Evolutionary conservation across 2,329 filamentous ascomycete species (phyloP).

Genomic region (Thielaviopsis musarum): DNA sequence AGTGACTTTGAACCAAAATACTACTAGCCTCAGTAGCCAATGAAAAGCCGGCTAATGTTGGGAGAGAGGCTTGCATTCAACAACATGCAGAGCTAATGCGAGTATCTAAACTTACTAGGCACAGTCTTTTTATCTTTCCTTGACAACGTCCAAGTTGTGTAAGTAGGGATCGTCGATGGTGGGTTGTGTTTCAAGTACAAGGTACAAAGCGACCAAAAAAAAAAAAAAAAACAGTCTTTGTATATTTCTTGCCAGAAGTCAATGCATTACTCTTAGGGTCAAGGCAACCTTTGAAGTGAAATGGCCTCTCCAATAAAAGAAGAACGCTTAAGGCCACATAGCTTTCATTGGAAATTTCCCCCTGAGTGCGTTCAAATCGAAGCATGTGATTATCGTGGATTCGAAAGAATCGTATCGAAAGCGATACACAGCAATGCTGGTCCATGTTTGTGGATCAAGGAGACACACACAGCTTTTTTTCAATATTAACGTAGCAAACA

Average conservation of each 20-base stretch:
- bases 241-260: too few relatives aligned
- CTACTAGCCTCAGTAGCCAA: neutral
- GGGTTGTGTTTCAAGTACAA: neutral
- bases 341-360: neutral
- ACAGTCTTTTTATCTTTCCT: neutral
- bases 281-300: neutral
- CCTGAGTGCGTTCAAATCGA: neutral
- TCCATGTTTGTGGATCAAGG: neutral
- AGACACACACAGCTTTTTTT: neutral
- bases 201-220: neutral
- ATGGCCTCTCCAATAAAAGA: neutral
- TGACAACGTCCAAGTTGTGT: neutral
- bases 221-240: neutral
- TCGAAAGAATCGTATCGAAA: neutral
- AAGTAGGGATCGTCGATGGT: neutral
- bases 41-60: constrained; percentile 5
- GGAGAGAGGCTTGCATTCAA: constrained; percentile 1
- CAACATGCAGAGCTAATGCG: neutral
- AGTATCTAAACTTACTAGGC: neutral
- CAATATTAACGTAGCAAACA: neutral
- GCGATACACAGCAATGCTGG: neutral
- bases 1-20: neutral
- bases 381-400: neutral
- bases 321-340: neutral
- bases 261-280: neutral